Evolutionary conservation across 345 rosid genomes (phyloP), one percentile per base, ranked within the genome.

Genomic region (Hibiscus trionum): DNA sequence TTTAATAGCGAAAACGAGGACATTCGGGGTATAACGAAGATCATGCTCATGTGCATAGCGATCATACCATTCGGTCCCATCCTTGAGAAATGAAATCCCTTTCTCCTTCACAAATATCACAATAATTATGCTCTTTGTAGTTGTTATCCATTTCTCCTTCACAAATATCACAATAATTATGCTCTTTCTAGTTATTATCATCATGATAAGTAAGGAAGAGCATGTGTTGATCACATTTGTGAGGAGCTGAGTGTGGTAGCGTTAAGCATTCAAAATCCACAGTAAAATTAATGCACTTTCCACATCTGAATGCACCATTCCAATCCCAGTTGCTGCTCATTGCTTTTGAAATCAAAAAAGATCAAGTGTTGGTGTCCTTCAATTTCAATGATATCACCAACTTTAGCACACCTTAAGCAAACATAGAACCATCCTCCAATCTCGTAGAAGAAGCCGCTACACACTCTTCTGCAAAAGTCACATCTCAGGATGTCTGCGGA

Each of bases 401-500:
- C 12, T 7, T 16, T 7, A 33, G 24, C 66, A 61, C 66, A 61
- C 66, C 46, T 61, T 7, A 33, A 0, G 66, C 46, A 61, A 16
- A 61, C 1, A 0, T 12, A 0, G 24, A 0, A 15, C 2, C 0
- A 0, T 11, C 0, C 3, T 26, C 0, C 1, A 2, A 17, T 33
- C 2, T 0, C 0, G 14, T 61, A 61, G 44, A 33, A 33, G 5
- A 61, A 61, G 16, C 66, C 66, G 33, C 66, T 61, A 16, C 24
- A 33, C 0, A 0, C 0, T 17, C 0, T 46, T 0, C 0, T 0
- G 46, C 66, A 61, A 2, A 61, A 16, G 14, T 3, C 0, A n/a
- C 46, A 61, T 1, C 0, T 0, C 0, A 0, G 0, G 0, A 2
- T 2, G 19, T 2, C 7, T 3, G 0, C 0, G 2, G 1, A 35